A percentile compares a stretch with the other conserved stretches of the same genome.
These are phyloP conservation scores for Sporothrix mexicana DNA, from an alignment of 2,329 filamentous ascomycete species.

Conservation along the genomic window DNA sequence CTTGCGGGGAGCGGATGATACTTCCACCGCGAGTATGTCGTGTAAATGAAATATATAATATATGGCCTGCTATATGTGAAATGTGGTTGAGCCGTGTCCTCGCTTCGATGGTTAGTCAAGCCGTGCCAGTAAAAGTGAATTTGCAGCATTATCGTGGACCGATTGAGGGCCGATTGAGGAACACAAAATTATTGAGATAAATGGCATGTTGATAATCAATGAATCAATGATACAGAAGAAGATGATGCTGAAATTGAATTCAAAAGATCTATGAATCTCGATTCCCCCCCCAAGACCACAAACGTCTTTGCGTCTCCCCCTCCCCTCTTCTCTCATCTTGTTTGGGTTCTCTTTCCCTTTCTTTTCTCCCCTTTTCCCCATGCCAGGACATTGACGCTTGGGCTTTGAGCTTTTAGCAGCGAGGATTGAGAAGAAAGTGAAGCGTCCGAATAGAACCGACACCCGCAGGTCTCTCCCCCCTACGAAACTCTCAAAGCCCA, in stretches of 20 bases:
- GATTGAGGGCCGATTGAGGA: too few relatives aligned
- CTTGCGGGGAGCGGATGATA: background rate
- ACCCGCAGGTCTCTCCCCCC: slow-evolving; percentile 20
- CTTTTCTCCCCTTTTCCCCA: slow-evolving; percentile 13
- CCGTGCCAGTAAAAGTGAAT: background rate
- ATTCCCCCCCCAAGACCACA: slow-evolving; percentile 53
- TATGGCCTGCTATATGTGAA: background rate
- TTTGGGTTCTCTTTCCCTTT: background rate
- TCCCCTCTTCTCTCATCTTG: slow-evolving; percentile 5
- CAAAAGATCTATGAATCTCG: background rate
- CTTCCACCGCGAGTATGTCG: background rate
- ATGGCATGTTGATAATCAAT: too few relatives aligned
- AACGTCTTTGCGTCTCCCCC: slow-evolving; percentile 26
- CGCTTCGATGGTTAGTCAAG: background rate
- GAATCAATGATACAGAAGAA: too few relatives aligned
- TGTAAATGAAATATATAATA: background rate
- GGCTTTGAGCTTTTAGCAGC: slow-evolving; percentile 38
- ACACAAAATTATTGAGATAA: too few relatives aligned
- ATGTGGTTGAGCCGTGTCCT: background rate
- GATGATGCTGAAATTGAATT: background rate
- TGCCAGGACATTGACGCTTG: slow-evolving; percentile 29
- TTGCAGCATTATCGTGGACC: too few relatives aligned
- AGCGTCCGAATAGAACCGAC: slow-evolving; percentile 33
- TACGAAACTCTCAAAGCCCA: slow-evolving; percentile 40
- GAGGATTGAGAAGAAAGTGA: slow-evolving; percentile 19